Conservation (phyloP, 148 eudicot species). For the Tetragonia tetragonoides region DNA sequence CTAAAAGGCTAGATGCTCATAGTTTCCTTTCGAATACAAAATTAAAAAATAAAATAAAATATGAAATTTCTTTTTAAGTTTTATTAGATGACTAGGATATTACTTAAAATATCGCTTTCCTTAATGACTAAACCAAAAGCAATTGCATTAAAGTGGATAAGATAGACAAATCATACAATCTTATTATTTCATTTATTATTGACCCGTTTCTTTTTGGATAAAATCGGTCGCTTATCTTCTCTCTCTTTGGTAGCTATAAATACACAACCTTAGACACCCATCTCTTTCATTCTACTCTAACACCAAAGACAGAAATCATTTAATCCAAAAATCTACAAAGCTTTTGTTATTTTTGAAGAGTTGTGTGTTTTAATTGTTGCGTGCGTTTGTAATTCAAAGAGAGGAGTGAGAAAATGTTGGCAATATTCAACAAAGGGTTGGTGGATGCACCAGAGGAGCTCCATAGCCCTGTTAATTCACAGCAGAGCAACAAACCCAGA, state of each 20-base stretch:
- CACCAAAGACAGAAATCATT: neutral
- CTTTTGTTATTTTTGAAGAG: neutral
- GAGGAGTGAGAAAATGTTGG: constrained; percentile 51
- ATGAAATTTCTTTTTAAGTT: too few relatives aligned
- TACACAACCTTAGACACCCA: constrained; percentile 9
- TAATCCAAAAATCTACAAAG: neutral
- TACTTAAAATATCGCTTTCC: too few relatives aligned
- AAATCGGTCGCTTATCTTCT: neutral
- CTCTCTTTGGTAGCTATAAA: constrained; percentile 12
- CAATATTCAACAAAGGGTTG: constrained; percentile 67
- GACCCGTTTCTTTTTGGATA: constrained; percentile 1
- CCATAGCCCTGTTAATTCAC: constrained; percentile 47
- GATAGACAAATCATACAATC: neutral
- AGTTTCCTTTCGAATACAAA: too few relatives aligned
- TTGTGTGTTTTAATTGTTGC: neutral
- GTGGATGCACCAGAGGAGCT: constrained; percentile 78
- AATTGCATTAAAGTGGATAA: neutral
- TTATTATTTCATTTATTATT: neutral
- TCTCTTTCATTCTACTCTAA: constrained; percentile 2
- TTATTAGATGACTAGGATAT: too few relatives aligned
- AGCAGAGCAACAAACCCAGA: constrained; percentile 34
- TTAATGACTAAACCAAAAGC: too few relatives aligned
- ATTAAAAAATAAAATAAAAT: too few relatives aligned
- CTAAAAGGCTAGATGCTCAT: too few relatives aligned
- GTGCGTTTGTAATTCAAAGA: neutral